Base-by-base conservation (phyloP, 768 basidiomycete species). In the Lyophyllum atratum region DNA sequence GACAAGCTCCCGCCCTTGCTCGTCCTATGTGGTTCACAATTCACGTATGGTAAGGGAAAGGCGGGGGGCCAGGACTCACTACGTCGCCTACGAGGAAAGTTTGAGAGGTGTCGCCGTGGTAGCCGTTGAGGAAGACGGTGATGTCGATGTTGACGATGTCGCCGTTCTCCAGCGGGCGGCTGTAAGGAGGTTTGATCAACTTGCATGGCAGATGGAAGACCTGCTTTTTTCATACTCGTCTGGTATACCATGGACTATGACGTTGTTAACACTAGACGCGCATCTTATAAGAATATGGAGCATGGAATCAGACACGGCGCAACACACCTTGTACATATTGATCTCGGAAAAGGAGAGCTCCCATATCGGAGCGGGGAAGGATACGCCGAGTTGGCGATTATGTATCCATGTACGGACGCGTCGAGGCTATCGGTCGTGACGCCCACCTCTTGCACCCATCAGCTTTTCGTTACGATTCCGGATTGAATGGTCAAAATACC, bases 71-170 rank as follows among this genome's bases (percentile, higher is more conserved):
- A 37, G 55, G 12, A 66, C 74, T 72, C 69, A 93, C 91, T 15
- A 92, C 92, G 31, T 85, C 68, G 37, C 93, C 93, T 5, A 96
- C 86, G 2, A 89, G 71, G 69, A 93, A 95, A 0, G 90, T 96
- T 49, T 81, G 74, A 0, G 93, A 94, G 0, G 93, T 95, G 64
- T 96, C 95, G 1, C 95, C 95, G 62, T 96, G 94, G 70, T 85
- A 93, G 1, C 90, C 89, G 55, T 92, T 73, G n/a, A 88, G 73
- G 68, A 83, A 95, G 8, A 95, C 79, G 1, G 95, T 95, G 9
- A 97, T 72, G 69, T 97, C 95, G 43, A 96, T 78, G 68, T 95
- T 95, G 64, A 97, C 76, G 45, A 97, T 90, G 59, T 97, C 95
- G 0, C 89, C 90, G 45, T 91, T 78, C 67, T 89, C 81, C 3